Conservation (phyloP, 805 yeast species). For the Ogataea methylovora region DNA sequence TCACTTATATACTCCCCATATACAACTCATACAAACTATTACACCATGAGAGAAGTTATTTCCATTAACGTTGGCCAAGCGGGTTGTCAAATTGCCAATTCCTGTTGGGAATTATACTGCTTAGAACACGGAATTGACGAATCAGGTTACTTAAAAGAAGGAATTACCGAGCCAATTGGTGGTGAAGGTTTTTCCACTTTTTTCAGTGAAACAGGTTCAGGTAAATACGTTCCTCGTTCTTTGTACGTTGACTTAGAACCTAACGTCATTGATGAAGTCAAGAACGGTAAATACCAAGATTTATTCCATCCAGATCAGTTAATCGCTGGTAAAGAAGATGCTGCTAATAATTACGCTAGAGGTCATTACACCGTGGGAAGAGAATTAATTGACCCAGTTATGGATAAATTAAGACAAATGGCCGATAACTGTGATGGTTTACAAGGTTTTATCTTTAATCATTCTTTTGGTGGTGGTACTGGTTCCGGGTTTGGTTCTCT, state of each 20-base stretch:
- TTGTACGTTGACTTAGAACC: slow-evolving; percentile 97
- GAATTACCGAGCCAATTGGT: slow-evolving; percentile 75
- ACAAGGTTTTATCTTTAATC: slow-evolving; percentile 95
- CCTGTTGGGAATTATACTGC: slow-evolving; percentile 98
- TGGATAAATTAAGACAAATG: slow-evolving; percentile 94
- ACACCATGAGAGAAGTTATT: slow-evolving; percentile 53
- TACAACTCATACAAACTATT: too few species aligned
- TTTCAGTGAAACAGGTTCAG: slow-evolving; percentile 90
- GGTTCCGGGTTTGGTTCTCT: slow-evolving; percentile 97
- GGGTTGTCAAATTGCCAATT: slow-evolving; percentile 98
- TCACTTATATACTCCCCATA: too few species aligned
- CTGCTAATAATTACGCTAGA: slow-evolving; percentile 97
- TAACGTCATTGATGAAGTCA: slow-evolving; percentile 93
- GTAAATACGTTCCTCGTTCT: slow-evolving; percentile 97
- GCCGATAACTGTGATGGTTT: slow-evolving; percentile 95
- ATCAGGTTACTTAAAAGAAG: slow-evolving; percentile 84
- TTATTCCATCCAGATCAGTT: slow-evolving; percentile 97
- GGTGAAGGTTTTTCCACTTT: slow-evolving; percentile 95
- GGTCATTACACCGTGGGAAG: slow-evolving; percentile 98
- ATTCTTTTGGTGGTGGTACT: slow-evolving; percentile 98
- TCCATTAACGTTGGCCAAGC: slow-evolving; percentile 72
- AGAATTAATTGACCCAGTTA: slow-evolving; percentile 86
- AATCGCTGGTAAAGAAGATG: slow-evolving; percentile 96
- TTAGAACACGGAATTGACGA: slow-evolving; percentile 96
- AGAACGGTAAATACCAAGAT: slow-evolving; percentile 86